These are phyloP conservation scores for Candida dubliniensis DNA, from an alignment of 1,139 yeast genomes.

Conservation along the genomic window DNA sequence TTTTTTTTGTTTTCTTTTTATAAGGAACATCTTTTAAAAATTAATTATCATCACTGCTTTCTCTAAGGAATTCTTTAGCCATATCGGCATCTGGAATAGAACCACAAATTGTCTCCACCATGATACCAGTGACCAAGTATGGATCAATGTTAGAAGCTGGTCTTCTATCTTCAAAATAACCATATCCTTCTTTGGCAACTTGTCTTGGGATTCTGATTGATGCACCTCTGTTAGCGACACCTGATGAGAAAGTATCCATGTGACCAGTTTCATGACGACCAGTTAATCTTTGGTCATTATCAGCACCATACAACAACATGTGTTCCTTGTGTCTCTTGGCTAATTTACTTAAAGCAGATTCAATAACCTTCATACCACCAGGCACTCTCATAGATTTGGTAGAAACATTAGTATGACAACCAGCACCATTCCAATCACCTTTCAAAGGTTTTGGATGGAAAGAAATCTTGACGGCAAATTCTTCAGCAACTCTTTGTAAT, in stretches of 20 bases:
- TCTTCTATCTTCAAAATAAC: constrained; percentile 99
- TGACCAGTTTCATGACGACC: constrained; percentile 99
- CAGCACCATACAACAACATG: constrained; percentile 91
- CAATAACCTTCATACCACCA: constrained; percentile 96
- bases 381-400: constrained; percentile 86
- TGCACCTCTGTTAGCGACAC: constrained; percentile 99
- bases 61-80: constrained; percentile 85
- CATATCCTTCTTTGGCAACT: constrained; percentile 96
- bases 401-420: constrained; percentile 98
- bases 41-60: constrained; percentile 30
- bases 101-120: constrained; percentile 96
- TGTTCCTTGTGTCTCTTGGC: constrained; percentile 97
- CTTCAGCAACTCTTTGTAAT: constrained; percentile 94
- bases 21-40: not conserved
- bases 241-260: constrained; percentile 84
- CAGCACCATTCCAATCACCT: constrained; percentile 99
- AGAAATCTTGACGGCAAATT: constrained; percentile 96
- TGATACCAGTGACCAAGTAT: constrained; percentile 95
- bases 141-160: constrained; percentile 99
- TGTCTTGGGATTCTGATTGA: constrained; percentile 98
- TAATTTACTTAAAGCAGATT: constrained; percentile 87
- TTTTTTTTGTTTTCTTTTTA: constrained; percentile 2
- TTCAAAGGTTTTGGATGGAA: constrained; percentile 98
- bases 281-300: constrained; percentile 91
- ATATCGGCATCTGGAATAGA: constrained; percentile 94